phyloP scores from a whole-genome alignment of 495 filamentous ascomycete species.

The Talaromyces adpressus region DNA sequence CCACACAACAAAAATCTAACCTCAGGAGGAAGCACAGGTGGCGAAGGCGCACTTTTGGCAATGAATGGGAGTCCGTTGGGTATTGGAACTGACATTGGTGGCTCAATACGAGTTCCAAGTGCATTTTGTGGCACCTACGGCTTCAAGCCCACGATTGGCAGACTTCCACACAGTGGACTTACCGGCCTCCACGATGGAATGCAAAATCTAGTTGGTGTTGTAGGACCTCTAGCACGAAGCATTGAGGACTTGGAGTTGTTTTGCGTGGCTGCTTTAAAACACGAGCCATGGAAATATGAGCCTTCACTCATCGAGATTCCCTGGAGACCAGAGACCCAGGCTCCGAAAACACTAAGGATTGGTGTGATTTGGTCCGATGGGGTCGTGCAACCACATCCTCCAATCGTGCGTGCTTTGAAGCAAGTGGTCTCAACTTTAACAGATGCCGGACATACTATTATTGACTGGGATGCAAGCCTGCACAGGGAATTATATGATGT shows the following conservation, averaged over 20 bases:
- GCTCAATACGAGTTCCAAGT: slow-evolving; percentile 53
- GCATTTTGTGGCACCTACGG: slow-evolving; percentile 52
- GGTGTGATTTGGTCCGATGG: slow-evolving; percentile 67
- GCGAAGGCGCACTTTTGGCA: slow-evolving; percentile 58
- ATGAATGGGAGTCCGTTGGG: slow-evolving; percentile 56
- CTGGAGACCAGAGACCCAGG: slow-evolving; percentile 42
- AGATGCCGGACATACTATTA: slow-evolving; percentile 39
- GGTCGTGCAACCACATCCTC: slow-evolving; percentile 64
- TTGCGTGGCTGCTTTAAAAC: slow-evolving; percentile 49
- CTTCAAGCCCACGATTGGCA: slow-evolving; percentile 50
- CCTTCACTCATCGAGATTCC: slow-evolving; percentile 51
- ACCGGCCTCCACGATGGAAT: slow-evolving; percentile 44
- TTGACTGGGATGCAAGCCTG: slow-evolving; percentile 33
- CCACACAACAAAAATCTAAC: slow-evolving; percentile 51
- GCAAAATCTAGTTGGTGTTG: slow-evolving; percentile 52
- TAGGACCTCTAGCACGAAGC: slow-evolving; percentile 54
- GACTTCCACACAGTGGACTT: slow-evolving; percentile 41
- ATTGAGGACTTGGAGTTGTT: slow-evolving; percentile 61
- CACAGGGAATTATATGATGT: slow-evolving; percentile 24
- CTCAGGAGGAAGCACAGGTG: slow-evolving; percentile 57
- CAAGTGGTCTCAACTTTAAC: slow-evolving; percentile 48
- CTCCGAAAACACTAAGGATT: slow-evolving; percentile 46
- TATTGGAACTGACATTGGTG: slow-evolving; percentile 62
- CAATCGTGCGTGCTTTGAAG: slow-evolving; percentile 52
- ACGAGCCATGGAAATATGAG: slow-evolving; percentile 56